phyloP scores from a whole-genome alignment of 2,329 filamentous ascomycete species.

The Mycocentrospora acerina region DNA sequence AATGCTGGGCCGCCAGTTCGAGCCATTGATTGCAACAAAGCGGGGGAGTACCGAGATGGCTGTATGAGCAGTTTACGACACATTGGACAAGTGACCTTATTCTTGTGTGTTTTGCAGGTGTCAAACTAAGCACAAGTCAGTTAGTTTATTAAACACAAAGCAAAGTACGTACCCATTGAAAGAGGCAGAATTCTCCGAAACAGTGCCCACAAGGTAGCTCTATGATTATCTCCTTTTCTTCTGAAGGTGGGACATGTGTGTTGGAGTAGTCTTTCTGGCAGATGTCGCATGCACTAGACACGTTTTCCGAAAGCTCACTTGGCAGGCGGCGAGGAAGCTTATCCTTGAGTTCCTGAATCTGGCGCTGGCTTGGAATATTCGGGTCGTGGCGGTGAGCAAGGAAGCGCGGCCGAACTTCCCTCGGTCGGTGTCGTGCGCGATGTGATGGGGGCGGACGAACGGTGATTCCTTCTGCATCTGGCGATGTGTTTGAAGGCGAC shows the following conservation, averaged over 20 bases:
- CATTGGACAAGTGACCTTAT: constrained; percentile 42
- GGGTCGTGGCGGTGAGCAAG: constrained; percentile 18
- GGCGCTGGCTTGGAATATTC: constrained; percentile 23
- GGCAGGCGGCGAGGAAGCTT: constrained; percentile 27
- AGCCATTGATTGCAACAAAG: constrained; percentile 10
- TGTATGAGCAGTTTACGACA: constrained; percentile 38
- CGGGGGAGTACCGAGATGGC: constrained; percentile 12
- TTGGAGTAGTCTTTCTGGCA: constrained; percentile 40
- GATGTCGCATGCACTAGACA: constrained; percentile 34
- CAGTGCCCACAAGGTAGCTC: constrained; percentile 37
- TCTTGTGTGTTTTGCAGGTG: constrained; percentile 39
- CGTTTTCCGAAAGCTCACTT: constrained; percentile 26
- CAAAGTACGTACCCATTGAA: constrained; percentile 29
- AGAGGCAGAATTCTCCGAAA: constrained; percentile 41
- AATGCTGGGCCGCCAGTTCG: constrained; percentile 13
- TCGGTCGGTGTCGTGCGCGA: constrained; percentile 15
- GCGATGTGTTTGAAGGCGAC: constrained; percentile 18
- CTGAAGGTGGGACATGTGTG: constrained; percentile 26
- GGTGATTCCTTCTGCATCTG: constrained; percentile 29
- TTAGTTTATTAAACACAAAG: background rate
- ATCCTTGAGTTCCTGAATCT: constrained; percentile 34
- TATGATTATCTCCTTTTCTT: constrained; percentile 37
- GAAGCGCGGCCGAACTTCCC: constrained; percentile 18
- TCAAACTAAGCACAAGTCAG: constrained; percentile 24
- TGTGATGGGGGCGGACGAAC: constrained; percentile 21